Conservation (phyloP, 1,284 basidiomycete genomes). For the Pseudozyma sp. region DNA sequence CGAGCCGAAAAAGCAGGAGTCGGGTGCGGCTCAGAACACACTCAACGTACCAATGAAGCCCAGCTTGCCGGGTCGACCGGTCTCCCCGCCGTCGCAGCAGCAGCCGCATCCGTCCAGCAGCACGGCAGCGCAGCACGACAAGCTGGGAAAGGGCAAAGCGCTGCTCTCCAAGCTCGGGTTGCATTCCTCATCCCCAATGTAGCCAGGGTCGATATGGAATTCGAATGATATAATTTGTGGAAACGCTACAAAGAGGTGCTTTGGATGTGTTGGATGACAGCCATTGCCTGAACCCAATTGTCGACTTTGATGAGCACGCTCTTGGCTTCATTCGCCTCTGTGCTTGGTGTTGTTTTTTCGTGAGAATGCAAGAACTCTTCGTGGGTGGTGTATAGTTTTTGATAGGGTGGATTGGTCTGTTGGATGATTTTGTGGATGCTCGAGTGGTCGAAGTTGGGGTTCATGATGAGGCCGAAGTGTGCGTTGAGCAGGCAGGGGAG, state of each 20-base stretch:
- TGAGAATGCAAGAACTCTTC: conserved; percentile 10
- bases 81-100: conserved; percentile 9
- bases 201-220: no score
- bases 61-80: conserved; percentile 11
- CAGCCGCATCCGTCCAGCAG: not conserved
- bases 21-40: not conserved
- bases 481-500: conserved; percentile 56
- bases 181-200: conserved; percentile 11
- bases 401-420: conserved; percentile 4
- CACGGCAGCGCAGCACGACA: conserved; percentile 7
- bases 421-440: conserved; percentile 15
- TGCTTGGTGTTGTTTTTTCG: not conserved
- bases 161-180: conserved; percentile 41
- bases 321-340: not conserved
- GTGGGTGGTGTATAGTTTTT: conserved; percentile 6
- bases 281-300: conserved; percentile 33
- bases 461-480: conserved; percentile 59
- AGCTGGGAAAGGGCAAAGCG: conserved; percentile 39
- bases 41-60: conserved; percentile 17
- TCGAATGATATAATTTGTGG: not conserved
- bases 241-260: not conserved
- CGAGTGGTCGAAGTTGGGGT: conserved; percentile 16
- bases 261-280: conserved; percentile 29
- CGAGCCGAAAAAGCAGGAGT: conserved; percentile 30
- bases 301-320: conserved; percentile 23